These are phyloP conservation scores for Sporothrix humicola DNA, from an alignment of 2,329 filamentous ascomycete genomes.

Conservation along the genomic window DNA sequence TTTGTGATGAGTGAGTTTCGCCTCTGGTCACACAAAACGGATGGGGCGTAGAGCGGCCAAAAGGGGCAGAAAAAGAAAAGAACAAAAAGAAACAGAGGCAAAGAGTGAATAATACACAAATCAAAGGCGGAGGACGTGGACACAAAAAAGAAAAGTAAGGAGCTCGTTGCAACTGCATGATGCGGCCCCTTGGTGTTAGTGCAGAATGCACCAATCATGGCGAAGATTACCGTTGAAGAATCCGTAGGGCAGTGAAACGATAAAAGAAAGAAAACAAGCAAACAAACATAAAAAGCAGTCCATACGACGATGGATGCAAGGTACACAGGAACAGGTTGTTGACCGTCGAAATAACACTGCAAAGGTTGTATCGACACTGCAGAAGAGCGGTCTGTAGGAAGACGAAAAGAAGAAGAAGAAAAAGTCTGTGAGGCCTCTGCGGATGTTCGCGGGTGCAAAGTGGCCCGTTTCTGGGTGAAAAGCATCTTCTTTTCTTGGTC, in stretches of 20 bases:
- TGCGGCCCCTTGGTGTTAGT: not conserved
- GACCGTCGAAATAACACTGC: not conserved
- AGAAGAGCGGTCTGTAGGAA: slow-evolving; percentile 3
- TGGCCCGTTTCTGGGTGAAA: slow-evolving; percentile 26
- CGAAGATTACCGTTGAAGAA: not conserved
- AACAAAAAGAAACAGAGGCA: not conserved
- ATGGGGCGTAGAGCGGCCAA: not conserved
- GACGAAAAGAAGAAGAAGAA: not conserved
- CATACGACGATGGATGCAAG: not conserved
- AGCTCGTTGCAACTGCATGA: not conserved
- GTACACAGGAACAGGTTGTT: not conserved
- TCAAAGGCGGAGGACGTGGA: too few species aligned
- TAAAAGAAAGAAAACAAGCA: not conserved
- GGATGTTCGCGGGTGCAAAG: slow-evolving; percentile 27
- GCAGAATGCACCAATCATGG: not conserved
- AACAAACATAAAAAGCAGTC: not conserved
- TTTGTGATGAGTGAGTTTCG: slow-evolving; percentile 4
- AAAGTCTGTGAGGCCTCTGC: not conserved
- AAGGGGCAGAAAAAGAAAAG: slow-evolving; percentile 13
- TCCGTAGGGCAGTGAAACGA: not conserved
- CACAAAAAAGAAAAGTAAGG: not conserved
- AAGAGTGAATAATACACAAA: not conserved
- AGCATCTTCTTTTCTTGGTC: slow-evolving; percentile 24
- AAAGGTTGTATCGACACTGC: not conserved
- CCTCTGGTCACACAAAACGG: not conserved